Base-by-base conservation (phyloP, 2,329 filamentous ascomycete genomes). In the Aaosphaeria arxii region DNA sequence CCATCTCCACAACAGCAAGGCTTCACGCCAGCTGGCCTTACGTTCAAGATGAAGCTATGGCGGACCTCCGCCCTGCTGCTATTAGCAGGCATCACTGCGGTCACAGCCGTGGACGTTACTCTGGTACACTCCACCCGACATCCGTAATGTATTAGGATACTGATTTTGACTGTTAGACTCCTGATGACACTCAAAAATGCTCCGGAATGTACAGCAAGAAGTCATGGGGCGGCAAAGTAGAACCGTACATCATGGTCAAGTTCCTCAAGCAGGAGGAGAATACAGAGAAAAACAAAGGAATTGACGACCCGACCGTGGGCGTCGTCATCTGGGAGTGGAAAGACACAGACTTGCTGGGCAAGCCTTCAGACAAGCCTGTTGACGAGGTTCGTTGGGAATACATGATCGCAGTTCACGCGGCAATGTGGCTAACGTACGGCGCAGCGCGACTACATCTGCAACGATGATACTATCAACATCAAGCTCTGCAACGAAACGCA, bases 271-370 rank as follows among this genome's bases (percentile, higher is more conserved):
- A 17, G 9, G 9, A 36, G 33, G 39, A 24, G 7, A 5, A 7
- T 11, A 79, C 73, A 64, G 77, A 73, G 40, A 58, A 61, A 69
- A 70, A 81, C 61, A 74, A 80, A 49, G 79, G 81, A 31, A 77
- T 85, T 47, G 75, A 80, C 41, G 87, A 95, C 67, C 87, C 88
- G 5, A 77, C 89, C 40, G 86, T 91, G 55, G 95, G 90, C 69
- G 73, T 96, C 59, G 79, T 96, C 45, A 86, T 99, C 54, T 99
- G 96, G 70, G 92, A 99, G 73, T 99, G 91, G 89, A 85, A 81
- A 57, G 94, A 99, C 66, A 85, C 88, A 66, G 74, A 83, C 44
- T 77, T 92, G 47, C 84, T 99, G 55, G 91, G 92, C 40, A 79
- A 87, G 49, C 79, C 80, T 33, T 48, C 61, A 7, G 64, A 68